Evolutionary conservation across 129 eudicot species (phyloP), one percentile per base, ranked within the genome.

Genomic region (Ambrosia trifida): DNA sequence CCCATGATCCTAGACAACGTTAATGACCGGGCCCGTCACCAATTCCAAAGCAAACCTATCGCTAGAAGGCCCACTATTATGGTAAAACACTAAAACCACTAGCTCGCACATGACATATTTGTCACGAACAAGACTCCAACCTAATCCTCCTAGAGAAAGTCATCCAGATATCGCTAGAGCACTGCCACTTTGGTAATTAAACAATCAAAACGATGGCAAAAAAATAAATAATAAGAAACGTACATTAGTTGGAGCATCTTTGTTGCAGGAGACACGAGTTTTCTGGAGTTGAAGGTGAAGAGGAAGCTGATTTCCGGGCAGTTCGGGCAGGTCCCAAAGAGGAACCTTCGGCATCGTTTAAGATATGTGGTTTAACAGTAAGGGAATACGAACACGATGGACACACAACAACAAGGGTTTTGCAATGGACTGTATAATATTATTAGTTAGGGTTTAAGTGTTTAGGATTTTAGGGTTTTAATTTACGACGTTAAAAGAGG

Each of bases 221-320:
- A 2, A 24, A 69, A 28, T 3, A 10, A 50, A 28, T 20, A 12
- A 44, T 2, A 60, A 8, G 38, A 10, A 76, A 3, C n/a, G 14
- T 78, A 89, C 98, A 76, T 94, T 72, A 32, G 87, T 84, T 4
- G 98, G 96, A 41, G 98, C 98, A 68, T 89, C 96, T 52, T 74
- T 49, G 6, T 76, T 85, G 79, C 95, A 89, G 70, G 35, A 31
- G 31, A 94, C 98, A 13, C 96, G 96, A 65, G 96, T 89, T 68
- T 85, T 83, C 65, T 89, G 95, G 28, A 87, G 93, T 52, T 83
- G 75, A 14, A 94, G 67, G 76, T 94, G 98, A 8, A 79, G 78
- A 4, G 98, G 98, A 38, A 93, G 87, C 57, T 70, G 67, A 5
- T 89, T 91, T 64, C 77, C 78, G 3, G 88, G 91, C 13, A 87